A percentile compares a stretch with the other conserved stretches of the same genome.
phyloP scores from a whole-genome alignment of 2,329 filamentous ascomycete species.

The Colletotrichum paranaense region DNA sequence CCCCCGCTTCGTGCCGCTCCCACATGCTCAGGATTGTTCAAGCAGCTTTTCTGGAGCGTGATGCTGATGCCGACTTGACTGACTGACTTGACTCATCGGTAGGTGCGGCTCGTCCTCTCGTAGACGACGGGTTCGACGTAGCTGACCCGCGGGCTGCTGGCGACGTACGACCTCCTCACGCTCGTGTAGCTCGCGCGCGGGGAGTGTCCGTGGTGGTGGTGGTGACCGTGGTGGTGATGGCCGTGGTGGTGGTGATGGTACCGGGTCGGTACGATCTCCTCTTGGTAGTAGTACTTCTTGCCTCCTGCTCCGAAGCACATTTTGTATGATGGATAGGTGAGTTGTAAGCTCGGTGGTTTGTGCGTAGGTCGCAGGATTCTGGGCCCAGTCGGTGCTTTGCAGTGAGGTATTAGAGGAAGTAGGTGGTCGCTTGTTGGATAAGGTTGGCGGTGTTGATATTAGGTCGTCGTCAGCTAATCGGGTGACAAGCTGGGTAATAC shows the following conservation, averaged over 20 bases:
- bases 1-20: constrained; percentile 8
- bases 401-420: not conserved
- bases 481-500: not conserved
- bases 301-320: constrained; percentile 61
- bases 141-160: constrained; percentile 55
- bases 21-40: not conserved
- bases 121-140: constrained; percentile 50
- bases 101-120: constrained; percentile 50
- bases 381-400: not conserved
- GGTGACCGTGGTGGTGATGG: constrained; percentile 47
- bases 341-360: not conserved
- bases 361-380: not conserved
- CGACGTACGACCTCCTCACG: constrained; percentile 50
- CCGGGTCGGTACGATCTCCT: constrained; percentile 62
- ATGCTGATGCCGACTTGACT: not conserved
- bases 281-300: constrained; percentile 66
- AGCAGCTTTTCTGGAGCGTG: too few relatives aligned
- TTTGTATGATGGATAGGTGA: constrained; percentile 38
- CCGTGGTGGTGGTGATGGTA: constrained; percentile 48
- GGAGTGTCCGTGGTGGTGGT: constrained; percentile 48
- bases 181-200: constrained; percentile 57
- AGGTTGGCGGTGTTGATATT: not conserved
- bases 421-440: not conserved
- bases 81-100: constrained; percentile 38
- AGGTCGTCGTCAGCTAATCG: not conserved